Conservation (phyloP, 371 early-diverging fungal species). For the Syncephalis fuscata region DNA sequence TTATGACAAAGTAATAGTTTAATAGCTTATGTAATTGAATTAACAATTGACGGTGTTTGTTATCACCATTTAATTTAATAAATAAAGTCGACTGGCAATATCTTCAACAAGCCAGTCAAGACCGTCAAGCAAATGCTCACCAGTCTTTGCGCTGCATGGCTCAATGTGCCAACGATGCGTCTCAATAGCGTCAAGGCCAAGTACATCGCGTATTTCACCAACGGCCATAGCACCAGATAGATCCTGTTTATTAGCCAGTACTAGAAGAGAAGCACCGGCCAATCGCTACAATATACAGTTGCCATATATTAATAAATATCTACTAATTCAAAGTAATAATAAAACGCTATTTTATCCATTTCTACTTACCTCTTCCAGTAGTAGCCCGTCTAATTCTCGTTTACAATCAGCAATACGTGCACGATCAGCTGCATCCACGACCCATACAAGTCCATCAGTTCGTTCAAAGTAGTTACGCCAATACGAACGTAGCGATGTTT, state of each 20-base stretch:
- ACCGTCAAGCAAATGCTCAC: conserved; percentile 67
- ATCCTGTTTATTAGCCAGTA: conserved; percentile 96
- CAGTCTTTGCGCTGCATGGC: conserved; percentile 81
- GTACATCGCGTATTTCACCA: conserved; percentile 53
- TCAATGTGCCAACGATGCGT: conserved; percentile 88
- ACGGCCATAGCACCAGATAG: conserved; percentile 60
- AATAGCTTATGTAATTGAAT: too few relatives aligned
- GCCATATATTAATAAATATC: conserved; percentile 1
- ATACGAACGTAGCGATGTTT: conserved; percentile 90
- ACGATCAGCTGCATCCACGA: conserved; percentile 91
- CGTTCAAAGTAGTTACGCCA: conserved; percentile 99
- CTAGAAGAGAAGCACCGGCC: conserved; percentile 80
- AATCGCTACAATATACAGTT: conserved; percentile 28
- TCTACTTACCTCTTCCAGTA: conserved; percentile 62
- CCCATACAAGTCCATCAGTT: conserved; percentile 97
- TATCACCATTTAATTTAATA: conserved; percentile 41
- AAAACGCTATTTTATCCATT: neutral
- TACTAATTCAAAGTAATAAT: neutral
- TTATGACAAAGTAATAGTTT: too few relatives aligned
- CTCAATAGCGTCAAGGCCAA: conserved; percentile 53
- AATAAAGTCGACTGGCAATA: conserved; percentile 73
- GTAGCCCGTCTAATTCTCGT: conserved; percentile 51
- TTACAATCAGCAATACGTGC: conserved; percentile 66
- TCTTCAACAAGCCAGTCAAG: conserved; percentile 91
- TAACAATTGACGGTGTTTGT: too few relatives aligned